phyloP scores from a whole-genome alignment of 441 rosid genomes.

The Adansonia gregorii region DNA sequence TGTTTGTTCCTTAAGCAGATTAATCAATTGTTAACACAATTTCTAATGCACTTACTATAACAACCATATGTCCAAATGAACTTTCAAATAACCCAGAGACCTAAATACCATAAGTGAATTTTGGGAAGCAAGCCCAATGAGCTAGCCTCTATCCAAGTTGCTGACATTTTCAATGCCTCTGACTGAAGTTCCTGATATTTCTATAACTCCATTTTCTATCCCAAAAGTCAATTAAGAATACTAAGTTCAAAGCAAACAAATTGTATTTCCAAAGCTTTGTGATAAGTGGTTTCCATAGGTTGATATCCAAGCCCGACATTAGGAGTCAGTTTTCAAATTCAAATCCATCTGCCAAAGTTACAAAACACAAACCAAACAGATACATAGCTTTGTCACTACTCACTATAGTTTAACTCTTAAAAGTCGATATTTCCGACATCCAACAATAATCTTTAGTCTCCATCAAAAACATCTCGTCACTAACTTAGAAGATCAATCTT shows the following conservation, averaged over 20 bases:
- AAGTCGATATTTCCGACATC: too few relatives aligned
- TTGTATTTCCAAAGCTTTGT: too few relatives aligned
- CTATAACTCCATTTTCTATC: neutral
- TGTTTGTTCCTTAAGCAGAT: neutral
- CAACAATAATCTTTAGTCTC: neutral
- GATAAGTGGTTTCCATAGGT: too few relatives aligned
- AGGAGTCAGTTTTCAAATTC: too few relatives aligned
- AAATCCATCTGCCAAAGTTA: too few relatives aligned
- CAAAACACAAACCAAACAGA: too few relatives aligned
- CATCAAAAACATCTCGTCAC: conserved; percentile 4
- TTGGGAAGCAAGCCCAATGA: neutral
- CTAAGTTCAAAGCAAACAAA: neutral
- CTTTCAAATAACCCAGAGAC: neutral
- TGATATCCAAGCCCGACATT: too few relatives aligned
- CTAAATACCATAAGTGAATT: neutral
- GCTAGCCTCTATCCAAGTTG: neutral
- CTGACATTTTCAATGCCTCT: neutral
- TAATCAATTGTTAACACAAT: neutral
- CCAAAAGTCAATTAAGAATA: conserved; percentile 1
- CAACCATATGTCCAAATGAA: neutral
- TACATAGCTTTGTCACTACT: too few relatives aligned
- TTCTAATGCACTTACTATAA: neutral
- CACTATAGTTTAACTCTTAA: too few relatives aligned
- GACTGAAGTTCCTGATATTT: neutral
- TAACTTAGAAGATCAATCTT: neutral